Conservation (phyloP, 805 yeast species). For the Saturnispora halmiae region DNA sequence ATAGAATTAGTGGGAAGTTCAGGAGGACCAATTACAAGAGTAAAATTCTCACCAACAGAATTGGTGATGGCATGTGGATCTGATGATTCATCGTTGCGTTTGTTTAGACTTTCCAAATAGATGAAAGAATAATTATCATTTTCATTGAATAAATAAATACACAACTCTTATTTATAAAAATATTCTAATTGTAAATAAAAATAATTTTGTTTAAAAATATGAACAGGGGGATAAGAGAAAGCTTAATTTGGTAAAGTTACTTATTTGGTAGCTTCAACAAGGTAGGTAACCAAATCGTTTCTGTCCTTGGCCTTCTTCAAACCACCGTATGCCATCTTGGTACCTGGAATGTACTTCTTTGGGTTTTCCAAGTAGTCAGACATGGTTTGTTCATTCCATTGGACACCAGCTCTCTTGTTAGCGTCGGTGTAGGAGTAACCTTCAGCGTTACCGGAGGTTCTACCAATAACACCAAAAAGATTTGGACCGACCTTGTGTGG, state of each 20-base stretch:
- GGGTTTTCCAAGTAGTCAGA: conserved; percentile 97
- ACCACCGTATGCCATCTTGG: conserved; percentile 99
- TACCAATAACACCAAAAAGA: conserved; percentile 89
- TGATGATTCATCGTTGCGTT: conserved; percentile 53
- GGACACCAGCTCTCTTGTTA: conserved; percentile 90
- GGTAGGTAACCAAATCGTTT: conserved; percentile 90
- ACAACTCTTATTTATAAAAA: conserved; percentile 1
- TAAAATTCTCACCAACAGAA: conserved; percentile 43
- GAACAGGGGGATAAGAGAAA: too few relatives aligned
- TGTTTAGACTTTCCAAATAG: conserved; percentile 9
- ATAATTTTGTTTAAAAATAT: too few relatives aligned
- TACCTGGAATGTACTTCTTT: conserved; percentile 99
- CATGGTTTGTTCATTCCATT: conserved; percentile 82
- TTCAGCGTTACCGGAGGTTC: conserved; percentile 82
- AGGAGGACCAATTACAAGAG: conserved; percentile 49
- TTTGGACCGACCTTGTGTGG: conserved; percentile 99
- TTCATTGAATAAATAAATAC: conserved; percentile 6
- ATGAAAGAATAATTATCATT: background rate
- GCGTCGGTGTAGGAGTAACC: conserved; percentile 98
- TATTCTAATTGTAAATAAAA: background rate
- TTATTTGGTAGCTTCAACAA: conserved; percentile 46
- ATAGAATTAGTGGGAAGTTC: conserved; percentile 42
- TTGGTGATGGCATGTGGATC: conserved; percentile 50
- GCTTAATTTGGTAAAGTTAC: conserved; percentile 1
- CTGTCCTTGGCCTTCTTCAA: conserved; percentile 98